Evolutionary conservation across 208 protist genomes (phyloP).

Genomic region (Crithidia acanthocephali): DNA sequence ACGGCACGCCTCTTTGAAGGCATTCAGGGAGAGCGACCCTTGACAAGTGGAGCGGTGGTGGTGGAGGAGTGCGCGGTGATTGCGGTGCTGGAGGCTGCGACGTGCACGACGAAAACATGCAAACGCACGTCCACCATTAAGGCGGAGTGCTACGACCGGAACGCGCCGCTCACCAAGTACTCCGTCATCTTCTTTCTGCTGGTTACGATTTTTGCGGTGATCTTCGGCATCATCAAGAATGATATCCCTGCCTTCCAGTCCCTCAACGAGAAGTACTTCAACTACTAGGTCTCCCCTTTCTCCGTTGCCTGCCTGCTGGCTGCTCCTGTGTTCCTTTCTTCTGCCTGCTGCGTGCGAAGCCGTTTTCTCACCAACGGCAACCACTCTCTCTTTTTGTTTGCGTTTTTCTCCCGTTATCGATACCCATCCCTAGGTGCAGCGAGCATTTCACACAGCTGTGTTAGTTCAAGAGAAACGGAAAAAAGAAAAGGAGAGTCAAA

Average conservation of each 20-base stretch:
- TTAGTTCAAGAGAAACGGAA: too few species aligned
- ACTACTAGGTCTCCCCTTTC: conserved; percentile 39
- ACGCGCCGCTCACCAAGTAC: conserved; percentile 71
- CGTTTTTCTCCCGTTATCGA: too few species aligned
- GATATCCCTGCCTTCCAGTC: conserved; percentile 77
- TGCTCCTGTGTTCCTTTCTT: background rate
- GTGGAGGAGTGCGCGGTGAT: conserved; percentile 77
- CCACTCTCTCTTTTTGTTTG: too few species aligned
- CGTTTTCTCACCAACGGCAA: too few species aligned
- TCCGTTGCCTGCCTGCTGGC: background rate
- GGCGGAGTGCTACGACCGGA: conserved; percentile 77
- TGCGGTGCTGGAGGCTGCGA: conserved; percentile 70
- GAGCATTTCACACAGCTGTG: too few species aligned
- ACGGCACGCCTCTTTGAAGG: conserved; percentile 73
- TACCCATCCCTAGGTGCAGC: too few species aligned
- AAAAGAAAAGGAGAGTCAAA: too few species aligned
- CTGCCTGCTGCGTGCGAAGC: background rate
- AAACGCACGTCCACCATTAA: conserved; percentile 76
- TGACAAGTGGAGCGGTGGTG: conserved; percentile 26
- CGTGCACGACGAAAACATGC: conserved; percentile 54
- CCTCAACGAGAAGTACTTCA: conserved; percentile 77
- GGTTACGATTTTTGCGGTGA: conserved; percentile 49
- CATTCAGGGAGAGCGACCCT: conserved; percentile 50
- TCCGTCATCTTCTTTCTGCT: conserved; percentile 73
- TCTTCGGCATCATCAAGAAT: conserved; percentile 81